A percentile compares a stretch with the other conserved stretches of the same genome.
phyloP scores from a whole-genome alignment of 495 filamentous ascomycete species.

The Xylaria nigripes region DNA sequence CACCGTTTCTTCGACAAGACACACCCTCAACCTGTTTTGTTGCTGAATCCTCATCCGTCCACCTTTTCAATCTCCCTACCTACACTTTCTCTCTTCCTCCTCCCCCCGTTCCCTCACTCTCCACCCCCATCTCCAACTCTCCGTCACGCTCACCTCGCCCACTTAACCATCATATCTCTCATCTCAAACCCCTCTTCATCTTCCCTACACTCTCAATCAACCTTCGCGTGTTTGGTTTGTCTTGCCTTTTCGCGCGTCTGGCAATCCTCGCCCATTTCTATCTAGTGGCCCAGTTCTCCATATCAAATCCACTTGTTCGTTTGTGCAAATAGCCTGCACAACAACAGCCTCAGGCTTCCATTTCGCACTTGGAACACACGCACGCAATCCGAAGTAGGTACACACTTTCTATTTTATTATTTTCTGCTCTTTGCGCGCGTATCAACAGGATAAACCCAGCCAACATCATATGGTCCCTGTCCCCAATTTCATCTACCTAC shows the following conservation, averaged over 20 bases:
- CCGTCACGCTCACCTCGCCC: neutral
- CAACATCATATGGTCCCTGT: neutral
- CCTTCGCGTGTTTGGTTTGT: constrained; percentile 3
- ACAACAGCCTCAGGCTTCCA: constrained; percentile 1
- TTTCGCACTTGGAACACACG: neutral
- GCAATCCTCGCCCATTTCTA: constrained; percentile 1
- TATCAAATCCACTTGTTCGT: constrained; percentile 2
- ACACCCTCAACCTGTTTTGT: constrained; percentile 4
- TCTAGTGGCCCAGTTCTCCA: constrained; percentile 6
- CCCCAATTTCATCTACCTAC: neutral
- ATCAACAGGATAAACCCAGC: neutral
- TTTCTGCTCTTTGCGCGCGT: neutral
- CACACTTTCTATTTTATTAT: neutral
- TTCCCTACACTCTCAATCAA: constrained; percentile 8
- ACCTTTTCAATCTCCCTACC: constrained; percentile 15
- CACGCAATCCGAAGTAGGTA: constrained; percentile 1
- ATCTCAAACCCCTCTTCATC: constrained; percentile 14
- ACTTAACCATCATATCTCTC: constrained; percentile 9
- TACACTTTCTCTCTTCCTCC: constrained; percentile 5
- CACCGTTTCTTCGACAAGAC: constrained; percentile 11
- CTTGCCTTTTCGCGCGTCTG: neutral
- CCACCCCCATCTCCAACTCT: constrained; percentile 3
- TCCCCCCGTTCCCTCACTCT: neutral
- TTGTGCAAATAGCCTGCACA: constrained; percentile 1
- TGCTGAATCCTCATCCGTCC: constrained; percentile 16